These are phyloP conservation scores for Fusarium sp. DNA, from an alignment of 2,329 filamentous ascomycete species.

Conservation along the genomic window DNA sequence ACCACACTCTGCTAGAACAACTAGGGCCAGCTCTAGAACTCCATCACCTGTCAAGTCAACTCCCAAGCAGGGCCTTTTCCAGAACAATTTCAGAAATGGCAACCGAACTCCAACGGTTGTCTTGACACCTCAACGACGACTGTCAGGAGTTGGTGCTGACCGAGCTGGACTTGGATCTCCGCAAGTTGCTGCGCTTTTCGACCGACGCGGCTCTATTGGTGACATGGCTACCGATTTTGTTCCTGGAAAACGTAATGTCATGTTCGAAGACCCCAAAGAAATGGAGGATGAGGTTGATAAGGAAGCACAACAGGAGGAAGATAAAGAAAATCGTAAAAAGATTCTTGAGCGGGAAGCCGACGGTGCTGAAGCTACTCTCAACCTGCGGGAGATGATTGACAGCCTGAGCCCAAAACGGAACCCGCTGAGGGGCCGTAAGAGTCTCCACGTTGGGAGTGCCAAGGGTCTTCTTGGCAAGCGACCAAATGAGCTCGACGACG, in stretches of 20 bases:
- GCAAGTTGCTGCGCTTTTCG: constrained; percentile 78
- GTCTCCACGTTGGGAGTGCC: constrained; percentile 81
- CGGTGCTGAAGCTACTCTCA: constrained; percentile 71
- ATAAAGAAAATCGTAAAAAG: constrained; percentile 71
- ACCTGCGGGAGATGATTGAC: constrained; percentile 82
- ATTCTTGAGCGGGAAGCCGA: constrained; percentile 68
- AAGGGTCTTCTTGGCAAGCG: constrained; percentile 81
- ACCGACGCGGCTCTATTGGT: constrained; percentile 79
- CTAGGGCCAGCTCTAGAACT: constrained; percentile 41
- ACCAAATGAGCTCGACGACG: constrained; percentile 77
- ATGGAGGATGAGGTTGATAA: constrained; percentile 75
- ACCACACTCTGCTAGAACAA: constrained; percentile 16
- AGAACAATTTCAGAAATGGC: constrained; percentile 67
- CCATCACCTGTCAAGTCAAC: constrained; percentile 45
- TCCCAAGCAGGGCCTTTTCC: constrained; percentile 64
- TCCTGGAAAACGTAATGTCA: constrained; percentile 66
- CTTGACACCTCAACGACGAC: constrained; percentile 68
- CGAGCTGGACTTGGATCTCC: constrained; percentile 82
- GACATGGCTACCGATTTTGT: constrained; percentile 76
- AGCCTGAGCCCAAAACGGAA: constrained; percentile 84
- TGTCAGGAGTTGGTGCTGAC: constrained; percentile 79
- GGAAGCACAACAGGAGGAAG: constrained; percentile 71
- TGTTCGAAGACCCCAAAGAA: constrained; percentile 75
- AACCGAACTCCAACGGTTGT: constrained; percentile 74
- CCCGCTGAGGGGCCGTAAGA: constrained; percentile 77